These are phyloP conservation scores for Wolfiporia cocos DNA, from an alignment of 1,284 basidiomycete species.

Conservation along the genomic window DNA sequence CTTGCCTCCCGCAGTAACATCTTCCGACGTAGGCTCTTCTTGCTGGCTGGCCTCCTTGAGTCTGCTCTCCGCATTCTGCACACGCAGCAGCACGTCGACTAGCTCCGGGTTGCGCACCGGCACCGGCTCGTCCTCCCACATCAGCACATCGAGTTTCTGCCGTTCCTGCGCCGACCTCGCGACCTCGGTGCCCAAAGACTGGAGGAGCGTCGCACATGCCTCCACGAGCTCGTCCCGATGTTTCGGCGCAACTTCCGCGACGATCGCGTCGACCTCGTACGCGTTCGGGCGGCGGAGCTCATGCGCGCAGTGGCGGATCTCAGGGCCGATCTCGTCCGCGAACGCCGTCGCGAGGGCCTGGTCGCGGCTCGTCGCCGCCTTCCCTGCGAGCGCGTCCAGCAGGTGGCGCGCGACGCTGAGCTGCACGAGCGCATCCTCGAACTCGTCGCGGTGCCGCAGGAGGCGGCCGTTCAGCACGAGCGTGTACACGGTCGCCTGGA, in stretches of 20 bases:
- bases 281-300: conserved; percentile 70
- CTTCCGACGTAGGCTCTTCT: conserved; percentile 20
- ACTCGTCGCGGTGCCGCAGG: conserved; percentile 66
- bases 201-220: conserved; percentile 54
- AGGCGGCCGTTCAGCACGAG: conserved; percentile 73
- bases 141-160: conserved; percentile 36
- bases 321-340: conserved; percentile 83
- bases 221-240: conserved; percentile 59
- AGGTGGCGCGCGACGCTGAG: conserved; percentile 76
- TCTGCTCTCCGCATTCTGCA: conserved; percentile 72
- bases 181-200: conserved; percentile 43
- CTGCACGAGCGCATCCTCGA: conserved; percentile 74
- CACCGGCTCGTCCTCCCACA: conserved; percentile 82
- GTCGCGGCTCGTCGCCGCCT: conserved; percentile 76
- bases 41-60: conserved; percentile 30
- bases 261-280: conserved; percentile 81
- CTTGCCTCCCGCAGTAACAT: conserved; percentile 20
- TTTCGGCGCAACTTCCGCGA: conserved; percentile 62
- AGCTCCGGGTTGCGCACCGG: conserved; percentile 90
- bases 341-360: conserved; percentile 87
- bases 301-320: conserved; percentile 91
- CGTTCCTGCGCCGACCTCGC: conserved; percentile 24
- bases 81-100: conserved; percentile 80
- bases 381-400: conserved; percentile 65
- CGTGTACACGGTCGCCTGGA: conserved; percentile 64